These are phyloP conservation scores for Gynandropsis gynandra DNA, from an alignment of 345 rosid genomes.

Conservation along the genomic window DNA sequence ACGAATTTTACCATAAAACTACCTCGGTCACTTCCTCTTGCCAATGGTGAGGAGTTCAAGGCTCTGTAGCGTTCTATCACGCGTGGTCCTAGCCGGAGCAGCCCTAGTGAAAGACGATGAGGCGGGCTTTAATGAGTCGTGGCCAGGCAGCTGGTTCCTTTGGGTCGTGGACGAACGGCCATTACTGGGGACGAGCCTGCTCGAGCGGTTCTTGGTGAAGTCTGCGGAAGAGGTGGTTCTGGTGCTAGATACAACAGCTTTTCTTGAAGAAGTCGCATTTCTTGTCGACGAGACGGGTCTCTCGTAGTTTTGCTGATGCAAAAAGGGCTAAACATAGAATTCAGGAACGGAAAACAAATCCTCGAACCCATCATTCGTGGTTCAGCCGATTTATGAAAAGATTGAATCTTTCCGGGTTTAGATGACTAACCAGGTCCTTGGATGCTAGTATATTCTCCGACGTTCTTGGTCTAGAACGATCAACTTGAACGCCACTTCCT, in stretches of 20 bases:
- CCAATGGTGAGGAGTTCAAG: slow-evolving; percentile 76
- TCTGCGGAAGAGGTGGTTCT: slow-evolving; percentile 76
- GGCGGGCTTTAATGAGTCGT: slow-evolving; percentile 41
- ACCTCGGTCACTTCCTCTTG: slow-evolving; percentile 28
- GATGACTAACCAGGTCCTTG: slow-evolving; percentile 47
- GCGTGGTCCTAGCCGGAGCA: slow-evolving; percentile 41
- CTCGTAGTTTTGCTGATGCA: slow-evolving; percentile 47
- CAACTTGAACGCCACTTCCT: slow-evolving; percentile 45
- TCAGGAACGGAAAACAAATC: not conserved
- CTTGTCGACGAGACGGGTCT: slow-evolving; percentile 61
- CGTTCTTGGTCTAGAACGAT: slow-evolving; percentile 34
- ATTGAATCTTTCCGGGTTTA: not conserved
- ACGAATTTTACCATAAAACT: too few species aligned
- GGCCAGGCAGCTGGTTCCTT: slow-evolving; percentile 62
- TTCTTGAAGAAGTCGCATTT: slow-evolving; percentile 68
- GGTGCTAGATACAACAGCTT: slow-evolving; percentile 52
- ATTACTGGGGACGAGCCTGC: slow-evolving; percentile 55
- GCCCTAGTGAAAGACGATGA: slow-evolving; percentile 59
- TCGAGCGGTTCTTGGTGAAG: slow-evolving; percentile 59
- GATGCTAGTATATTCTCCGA: slow-evolving; percentile 51
- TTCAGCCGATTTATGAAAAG: too few species aligned
- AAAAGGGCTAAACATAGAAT: not conserved
- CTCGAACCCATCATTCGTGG: not conserved
- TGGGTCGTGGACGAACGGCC: slow-evolving; percentile 62
- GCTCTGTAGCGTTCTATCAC: slow-evolving; percentile 59